These are phyloP conservation scores for Backusella australiensis DNA, from an alignment of 192 early-diverging fungal genomes.

Conservation along the genomic window DNA sequence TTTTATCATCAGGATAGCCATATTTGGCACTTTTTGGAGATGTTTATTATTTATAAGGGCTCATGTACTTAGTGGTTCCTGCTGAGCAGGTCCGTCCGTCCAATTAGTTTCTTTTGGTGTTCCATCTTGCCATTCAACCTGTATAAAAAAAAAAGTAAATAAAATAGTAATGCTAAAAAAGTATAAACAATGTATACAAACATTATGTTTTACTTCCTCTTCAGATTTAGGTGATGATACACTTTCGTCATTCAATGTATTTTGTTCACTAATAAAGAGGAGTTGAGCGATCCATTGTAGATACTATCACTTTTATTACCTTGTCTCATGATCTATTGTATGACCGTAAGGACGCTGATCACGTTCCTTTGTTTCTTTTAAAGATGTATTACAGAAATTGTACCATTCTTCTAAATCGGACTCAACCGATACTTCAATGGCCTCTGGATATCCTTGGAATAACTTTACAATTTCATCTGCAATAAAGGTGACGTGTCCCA, in stretches of 20 bases:
- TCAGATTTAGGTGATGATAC: background rate
- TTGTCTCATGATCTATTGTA: slow-evolving; percentile 38
- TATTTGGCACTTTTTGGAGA: background rate
- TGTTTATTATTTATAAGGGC: background rate
- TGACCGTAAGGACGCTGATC: slow-evolving; percentile 48
- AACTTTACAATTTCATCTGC: slow-evolving; percentile 93
- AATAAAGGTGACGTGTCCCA: slow-evolving; percentile 98
- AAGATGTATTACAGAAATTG: slow-evolving; percentile 38
- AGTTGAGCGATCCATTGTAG: background rate
- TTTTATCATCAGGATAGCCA: background rate
- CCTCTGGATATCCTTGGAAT: slow-evolving; percentile 64
- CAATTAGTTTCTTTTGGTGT: background rate
- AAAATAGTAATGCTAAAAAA: background rate
- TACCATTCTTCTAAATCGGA: slow-evolving; percentile 54
- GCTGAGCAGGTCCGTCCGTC: background rate
- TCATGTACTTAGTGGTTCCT: background rate
- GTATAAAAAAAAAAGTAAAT: too few relatives aligned
- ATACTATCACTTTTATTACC: background rate
- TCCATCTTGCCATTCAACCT: background rate
- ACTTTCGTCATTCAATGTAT: background rate
- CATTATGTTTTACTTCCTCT: background rate
- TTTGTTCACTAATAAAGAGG: background rate
- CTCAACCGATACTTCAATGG: slow-evolving; percentile 28
- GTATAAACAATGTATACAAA: background rate
- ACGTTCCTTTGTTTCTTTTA: slow-evolving; percentile 25